Evolutionary conservation across 2,329 filamentous ascomycete genomes (phyloP).

Genomic region (Ustilaginoidea virens): DNA sequence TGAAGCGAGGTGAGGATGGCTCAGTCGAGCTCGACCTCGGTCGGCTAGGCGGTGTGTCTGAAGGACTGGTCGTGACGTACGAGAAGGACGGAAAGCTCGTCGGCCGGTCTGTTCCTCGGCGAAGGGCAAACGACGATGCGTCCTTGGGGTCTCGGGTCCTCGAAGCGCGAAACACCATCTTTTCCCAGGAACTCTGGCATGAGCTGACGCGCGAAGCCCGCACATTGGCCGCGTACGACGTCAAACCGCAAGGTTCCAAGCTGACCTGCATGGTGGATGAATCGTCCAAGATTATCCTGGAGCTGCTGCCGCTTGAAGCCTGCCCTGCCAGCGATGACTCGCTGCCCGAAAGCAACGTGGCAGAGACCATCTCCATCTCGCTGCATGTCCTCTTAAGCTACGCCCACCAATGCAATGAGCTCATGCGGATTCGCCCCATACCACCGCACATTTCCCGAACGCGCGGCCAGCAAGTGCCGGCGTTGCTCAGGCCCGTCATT

Average conservation of each 20-base stretch:
- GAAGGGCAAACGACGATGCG: slow-evolving; percentile 35
- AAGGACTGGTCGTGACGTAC: slow-evolving; percentile 53
- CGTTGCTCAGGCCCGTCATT: slow-evolving; percentile 36
- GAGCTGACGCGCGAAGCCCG: slow-evolving; percentile 76
- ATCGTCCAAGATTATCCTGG: slow-evolving; percentile 42
- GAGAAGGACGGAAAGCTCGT: slow-evolving; percentile 39
- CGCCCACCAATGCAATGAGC: slow-evolving; percentile 61
- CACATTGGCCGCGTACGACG: slow-evolving; percentile 51
- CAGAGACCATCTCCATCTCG: slow-evolving; percentile 49
- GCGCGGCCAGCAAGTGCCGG: slow-evolving; percentile 26
- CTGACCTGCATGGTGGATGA: slow-evolving; percentile 40
- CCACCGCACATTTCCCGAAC: slow-evolving; percentile 22
- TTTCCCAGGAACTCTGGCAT: slow-evolving; percentile 77
- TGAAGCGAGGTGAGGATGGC: slow-evolving; percentile 62
- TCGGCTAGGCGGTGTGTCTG: slow-evolving; percentile 30
- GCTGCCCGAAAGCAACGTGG: slow-evolving; percentile 32
- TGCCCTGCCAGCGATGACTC: slow-evolving; percentile 15
- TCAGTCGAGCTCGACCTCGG: slow-evolving; percentile 58
- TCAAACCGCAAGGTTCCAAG: slow-evolving; percentile 44
- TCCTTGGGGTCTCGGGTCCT: slow-evolving; percentile 52
- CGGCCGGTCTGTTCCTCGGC: slow-evolving; percentile 38
- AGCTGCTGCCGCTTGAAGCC: slow-evolving; percentile 46
- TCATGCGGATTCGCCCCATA: slow-evolving; percentile 46
- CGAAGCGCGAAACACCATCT: slow-evolving; percentile 63
- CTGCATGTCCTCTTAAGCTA: slow-evolving; percentile 66